These are phyloP conservation scores for Wallacemonas sp. DNA, from an alignment of 208 protist genomes.

Conservation along the genomic window DNA sequence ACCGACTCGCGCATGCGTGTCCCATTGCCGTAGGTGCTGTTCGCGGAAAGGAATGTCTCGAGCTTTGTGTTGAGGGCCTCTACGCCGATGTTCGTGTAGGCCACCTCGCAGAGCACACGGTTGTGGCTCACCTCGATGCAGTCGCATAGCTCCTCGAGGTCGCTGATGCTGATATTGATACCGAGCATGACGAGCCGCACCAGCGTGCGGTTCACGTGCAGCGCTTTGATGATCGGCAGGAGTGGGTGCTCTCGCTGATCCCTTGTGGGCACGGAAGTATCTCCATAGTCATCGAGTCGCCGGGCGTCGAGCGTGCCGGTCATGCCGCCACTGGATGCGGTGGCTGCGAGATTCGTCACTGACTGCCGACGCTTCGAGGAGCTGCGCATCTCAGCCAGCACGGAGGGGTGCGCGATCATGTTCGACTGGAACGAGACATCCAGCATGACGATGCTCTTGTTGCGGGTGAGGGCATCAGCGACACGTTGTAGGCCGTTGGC, in stretches of 20 bases:
- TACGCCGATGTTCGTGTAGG: slow-evolving; percentile 41
- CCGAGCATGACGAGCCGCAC: slow-evolving; percentile 46
- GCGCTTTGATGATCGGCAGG: slow-evolving; percentile 48
- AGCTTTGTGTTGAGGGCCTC: slow-evolving; percentile 64
- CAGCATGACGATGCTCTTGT: slow-evolving; percentile 34
- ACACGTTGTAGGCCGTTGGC: slow-evolving; percentile 30
- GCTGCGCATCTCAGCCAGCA: slow-evolving; percentile 31
- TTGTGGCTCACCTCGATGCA: slow-evolving; percentile 64
- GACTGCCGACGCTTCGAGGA: slow-evolving; percentile 27
- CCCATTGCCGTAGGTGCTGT: slow-evolving; percentile 22
- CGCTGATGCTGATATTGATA: slow-evolving; percentile 53
- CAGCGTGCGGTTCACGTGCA: slow-evolving; percentile 49
- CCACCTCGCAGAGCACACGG: slow-evolving; percentile 35
- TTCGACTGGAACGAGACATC: slow-evolving; percentile 61
- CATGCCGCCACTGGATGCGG: background rate
- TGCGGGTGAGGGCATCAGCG: slow-evolving; percentile 29
- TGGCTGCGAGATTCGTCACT: background rate
- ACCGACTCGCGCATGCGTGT: background rate
- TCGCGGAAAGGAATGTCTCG: slow-evolving; percentile 49
- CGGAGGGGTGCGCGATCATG: slow-evolving; percentile 39
- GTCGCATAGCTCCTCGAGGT: slow-evolving; percentile 70
- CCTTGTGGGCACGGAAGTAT: slow-evolving; percentile 1
- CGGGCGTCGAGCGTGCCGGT: slow-evolving; percentile 4
- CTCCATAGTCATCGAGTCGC: background rate
- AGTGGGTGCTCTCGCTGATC: slow-evolving; percentile 54